phyloP scores from a whole-genome alignment of 139 green algal genomes.

The Chlorella sp. region DNA sequence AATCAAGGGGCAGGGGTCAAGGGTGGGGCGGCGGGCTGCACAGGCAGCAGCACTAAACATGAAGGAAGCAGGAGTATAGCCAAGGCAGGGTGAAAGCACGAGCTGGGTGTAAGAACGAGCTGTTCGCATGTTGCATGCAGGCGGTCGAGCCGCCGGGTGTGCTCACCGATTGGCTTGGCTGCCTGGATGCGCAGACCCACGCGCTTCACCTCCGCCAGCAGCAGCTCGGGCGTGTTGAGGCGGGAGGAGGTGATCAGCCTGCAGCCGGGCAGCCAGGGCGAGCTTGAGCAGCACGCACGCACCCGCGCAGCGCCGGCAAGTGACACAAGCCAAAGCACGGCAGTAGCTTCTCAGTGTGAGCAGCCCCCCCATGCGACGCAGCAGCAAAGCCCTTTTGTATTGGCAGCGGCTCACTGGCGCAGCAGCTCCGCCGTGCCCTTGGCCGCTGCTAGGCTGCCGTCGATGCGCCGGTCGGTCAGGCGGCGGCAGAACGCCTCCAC shows the following conservation, averaged over 20 bases:
- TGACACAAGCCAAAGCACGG: no score
- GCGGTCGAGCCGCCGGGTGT: no score
- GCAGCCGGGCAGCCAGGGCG: no score
- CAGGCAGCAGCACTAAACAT: not conserved
- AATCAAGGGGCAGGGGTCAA: no score
- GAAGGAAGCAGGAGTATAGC: not conserved
- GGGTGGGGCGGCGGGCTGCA: not conserved
- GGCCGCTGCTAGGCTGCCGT: conserved; percentile 69
- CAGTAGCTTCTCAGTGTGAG: no score
- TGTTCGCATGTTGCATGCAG: no score
- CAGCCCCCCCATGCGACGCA: no score
- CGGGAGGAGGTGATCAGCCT: conserved; percentile 68
- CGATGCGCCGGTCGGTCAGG: conserved; percentile 66
- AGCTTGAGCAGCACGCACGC: no score
- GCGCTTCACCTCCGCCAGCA: conserved; percentile 79
- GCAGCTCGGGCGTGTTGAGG: conserved; percentile 54
- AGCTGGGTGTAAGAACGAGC: no score
- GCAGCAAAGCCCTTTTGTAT: no score
- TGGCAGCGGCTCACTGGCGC: conserved; percentile 54
- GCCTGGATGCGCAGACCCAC: conserved; percentile 75
- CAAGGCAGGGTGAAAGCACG: not conserved
- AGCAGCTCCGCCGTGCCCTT: conserved; percentile 83
- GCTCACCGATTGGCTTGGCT: conserved; percentile 78
- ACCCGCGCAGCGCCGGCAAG: no score
- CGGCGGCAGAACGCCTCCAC: conserved; percentile 75